Percentiles rank a stretch among this genome's conserved stretches.
Evolutionary conservation across 1,284 basidiomycete genomes (phyloP).

Genomic region (Rhodofomes roseus): DNA sequence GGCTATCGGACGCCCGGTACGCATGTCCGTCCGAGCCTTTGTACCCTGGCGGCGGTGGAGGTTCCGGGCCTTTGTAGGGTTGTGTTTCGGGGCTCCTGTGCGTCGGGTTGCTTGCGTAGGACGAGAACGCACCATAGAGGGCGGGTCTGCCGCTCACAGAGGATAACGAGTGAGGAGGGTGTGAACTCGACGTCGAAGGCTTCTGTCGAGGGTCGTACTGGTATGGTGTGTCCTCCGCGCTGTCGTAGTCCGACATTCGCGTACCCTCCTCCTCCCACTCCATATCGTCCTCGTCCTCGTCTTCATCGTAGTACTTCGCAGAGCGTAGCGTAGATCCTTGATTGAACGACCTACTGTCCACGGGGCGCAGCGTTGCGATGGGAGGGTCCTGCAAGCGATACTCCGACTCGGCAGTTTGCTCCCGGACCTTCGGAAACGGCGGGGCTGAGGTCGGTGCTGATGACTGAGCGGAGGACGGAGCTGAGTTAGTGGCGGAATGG

Average conservation of each 20-base stretch:
- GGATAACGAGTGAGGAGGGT: conserved; percentile 14
- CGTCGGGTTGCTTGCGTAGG: conserved; percentile 11
- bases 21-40: conserved; percentile 1
- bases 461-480: conserved; percentile 2
- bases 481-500: conserved; percentile 7
- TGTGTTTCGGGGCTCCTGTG: conserved; percentile 3
- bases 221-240: conserved; percentile 55
- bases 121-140: conserved; percentile 25
- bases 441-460: conserved; percentile 2
- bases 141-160: conserved; percentile 14
- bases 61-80: neutral
- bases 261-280: conserved; percentile 21
- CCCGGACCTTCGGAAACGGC: conserved; percentile 4
- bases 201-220: conserved; percentile 39
- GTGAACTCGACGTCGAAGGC: conserved; percentile 22
- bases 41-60: conserved; percentile 2
- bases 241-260: conserved; percentile 40
- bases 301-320: conserved; percentile 22
- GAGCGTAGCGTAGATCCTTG: conserved; percentile 21
- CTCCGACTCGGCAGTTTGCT: conserved; percentile 1
- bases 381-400: conserved; percentile 9
- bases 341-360: conserved; percentile 29
- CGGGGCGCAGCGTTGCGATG: conserved; percentile 27
- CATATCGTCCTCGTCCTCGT: conserved; percentile 28
- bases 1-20: neutral